A percentile compares a stretch with the other conserved stretches of the same genome.
Evolutionary conservation across 2,329 filamentous ascomycete species (phyloP).

Genomic region (Allantophomopsis lycopodina): DNA sequence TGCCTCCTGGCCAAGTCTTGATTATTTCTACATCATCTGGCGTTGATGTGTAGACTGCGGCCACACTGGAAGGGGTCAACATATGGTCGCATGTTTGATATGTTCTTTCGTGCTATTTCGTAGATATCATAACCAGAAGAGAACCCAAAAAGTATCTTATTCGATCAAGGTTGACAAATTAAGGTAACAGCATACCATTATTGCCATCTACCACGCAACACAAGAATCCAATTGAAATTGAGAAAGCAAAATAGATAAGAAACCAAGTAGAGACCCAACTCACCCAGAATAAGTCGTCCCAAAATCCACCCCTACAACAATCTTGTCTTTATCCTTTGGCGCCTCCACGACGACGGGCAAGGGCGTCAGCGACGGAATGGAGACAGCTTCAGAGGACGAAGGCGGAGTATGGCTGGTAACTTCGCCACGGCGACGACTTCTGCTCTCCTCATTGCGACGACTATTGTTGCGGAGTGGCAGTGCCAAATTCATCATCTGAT

Average conservation of each 20-base stretch:
- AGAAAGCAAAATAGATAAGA: not conserved
- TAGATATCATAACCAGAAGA: not conserved
- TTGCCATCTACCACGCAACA: not conserved
- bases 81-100: not conserved
- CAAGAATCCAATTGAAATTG: not conserved
- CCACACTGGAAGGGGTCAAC: conserved; percentile 33
- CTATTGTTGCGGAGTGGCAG: conserved; percentile 15
- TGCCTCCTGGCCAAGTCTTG: conserved; percentile 73
- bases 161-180: not conserved
- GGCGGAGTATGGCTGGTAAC: conserved; percentile 30
- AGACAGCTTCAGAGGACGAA: conserved; percentile 47
- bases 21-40: conserved; percentile 75
- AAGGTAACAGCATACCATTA: not conserved
- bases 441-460: conserved; percentile 17
- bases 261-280: conserved; percentile 17
- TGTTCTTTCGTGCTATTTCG: not conserved
- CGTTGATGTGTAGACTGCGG: conserved; percentile 60
- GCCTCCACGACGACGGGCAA: conserved; percentile 28
- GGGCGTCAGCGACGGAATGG: conserved; percentile 40
- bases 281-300: conserved; percentile 74
- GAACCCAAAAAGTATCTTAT: not conserved
- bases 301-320: conserved; percentile 72
- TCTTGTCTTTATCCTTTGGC: conserved; percentile 18
- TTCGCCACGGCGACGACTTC: conserved; percentile 7
- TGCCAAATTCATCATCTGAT: conserved; percentile 16